These are phyloP conservation scores for Penicillium concentricum DNA, from an alignment of 2,329 filamentous ascomycete genomes.

Conservation along the genomic window DNA sequence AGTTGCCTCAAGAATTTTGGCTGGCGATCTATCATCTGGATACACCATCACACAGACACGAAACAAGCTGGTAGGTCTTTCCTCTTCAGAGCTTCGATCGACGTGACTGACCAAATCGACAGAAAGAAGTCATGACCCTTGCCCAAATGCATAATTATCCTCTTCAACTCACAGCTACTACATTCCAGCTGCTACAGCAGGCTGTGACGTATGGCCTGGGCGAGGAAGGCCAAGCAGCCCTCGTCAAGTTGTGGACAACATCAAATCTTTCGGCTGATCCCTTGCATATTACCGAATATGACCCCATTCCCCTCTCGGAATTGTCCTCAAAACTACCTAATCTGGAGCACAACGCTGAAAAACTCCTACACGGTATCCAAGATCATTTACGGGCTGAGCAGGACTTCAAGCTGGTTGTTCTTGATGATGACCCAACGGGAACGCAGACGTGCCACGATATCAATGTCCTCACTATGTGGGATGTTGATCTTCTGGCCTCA, in stretches of 20 bases:
- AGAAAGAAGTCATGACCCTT: constrained; percentile 3
- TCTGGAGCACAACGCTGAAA: neutral
- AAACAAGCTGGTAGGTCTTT: neutral
- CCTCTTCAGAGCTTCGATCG: neutral
- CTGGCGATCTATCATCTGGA: constrained; percentile 3
- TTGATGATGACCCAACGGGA: neutral
- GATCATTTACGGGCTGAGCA: neutral
- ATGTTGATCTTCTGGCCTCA: neutral
- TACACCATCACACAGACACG: neutral
- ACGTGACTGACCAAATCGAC: neutral
- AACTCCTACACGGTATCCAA: neutral
- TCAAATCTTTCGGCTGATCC: neutral
- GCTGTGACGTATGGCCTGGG: constrained; percentile 5
- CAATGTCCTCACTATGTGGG: neutral
- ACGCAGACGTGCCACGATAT: neutral
- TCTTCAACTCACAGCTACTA: constrained; percentile 4
- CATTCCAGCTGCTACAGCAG: constrained; percentile 3
- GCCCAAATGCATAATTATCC: constrained; percentile 9
- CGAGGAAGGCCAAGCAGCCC: neutral
- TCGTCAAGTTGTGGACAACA: constrained; percentile 8
- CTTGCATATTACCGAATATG: neutral
- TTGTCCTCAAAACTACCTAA: neutral
- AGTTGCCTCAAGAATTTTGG: neutral
- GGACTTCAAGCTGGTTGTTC: neutral
- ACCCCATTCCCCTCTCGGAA: neutral